Evolutionary conservation across 2,329 filamentous ascomycete species (phyloP).

Genomic region (Microascus cirrosus): DNA sequence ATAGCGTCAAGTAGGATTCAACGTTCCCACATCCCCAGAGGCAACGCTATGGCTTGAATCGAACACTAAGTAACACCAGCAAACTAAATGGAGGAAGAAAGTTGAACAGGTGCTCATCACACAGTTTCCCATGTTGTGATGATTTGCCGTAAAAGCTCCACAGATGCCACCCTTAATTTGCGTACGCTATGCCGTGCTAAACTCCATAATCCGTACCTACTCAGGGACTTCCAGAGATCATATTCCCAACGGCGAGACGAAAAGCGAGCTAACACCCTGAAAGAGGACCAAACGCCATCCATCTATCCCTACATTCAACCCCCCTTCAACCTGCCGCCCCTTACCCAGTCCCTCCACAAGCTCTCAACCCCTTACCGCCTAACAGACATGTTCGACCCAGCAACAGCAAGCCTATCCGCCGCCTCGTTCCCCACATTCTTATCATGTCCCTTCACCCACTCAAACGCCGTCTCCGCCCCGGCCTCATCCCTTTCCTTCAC

Average conservation of each 20-base stretch:
- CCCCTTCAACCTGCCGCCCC: neutral
- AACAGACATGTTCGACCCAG: conserved; percentile 19
- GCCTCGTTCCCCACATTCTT: conserved; percentile 63
- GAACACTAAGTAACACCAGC: too few relatives aligned
- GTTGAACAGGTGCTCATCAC: too few relatives aligned
- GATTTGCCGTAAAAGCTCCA: too few relatives aligned
- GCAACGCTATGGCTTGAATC: too few relatives aligned
- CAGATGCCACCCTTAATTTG: too few relatives aligned
- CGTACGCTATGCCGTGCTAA: too few relatives aligned
- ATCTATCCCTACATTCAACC: neutral
- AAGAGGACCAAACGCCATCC: neutral
- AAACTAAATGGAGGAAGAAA: too few relatives aligned
- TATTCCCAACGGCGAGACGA: neutral
- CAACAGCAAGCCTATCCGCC: conserved; percentile 68
- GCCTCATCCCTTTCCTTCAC: conserved; percentile 57
- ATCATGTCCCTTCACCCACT: conserved; percentile 85
- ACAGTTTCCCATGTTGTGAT: too few relatives aligned
- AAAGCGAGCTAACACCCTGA: neutral
- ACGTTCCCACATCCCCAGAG: too few relatives aligned
- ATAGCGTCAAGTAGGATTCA: too few relatives aligned
- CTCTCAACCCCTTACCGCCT: neutral
- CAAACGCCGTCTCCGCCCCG: conserved; percentile 56
- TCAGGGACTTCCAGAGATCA: too few relatives aligned
- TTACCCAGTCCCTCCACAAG: neutral
- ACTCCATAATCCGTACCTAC: too few relatives aligned